Conservation (phyloP, 163 green algal species). For the Chlorella variabilis region DNA sequence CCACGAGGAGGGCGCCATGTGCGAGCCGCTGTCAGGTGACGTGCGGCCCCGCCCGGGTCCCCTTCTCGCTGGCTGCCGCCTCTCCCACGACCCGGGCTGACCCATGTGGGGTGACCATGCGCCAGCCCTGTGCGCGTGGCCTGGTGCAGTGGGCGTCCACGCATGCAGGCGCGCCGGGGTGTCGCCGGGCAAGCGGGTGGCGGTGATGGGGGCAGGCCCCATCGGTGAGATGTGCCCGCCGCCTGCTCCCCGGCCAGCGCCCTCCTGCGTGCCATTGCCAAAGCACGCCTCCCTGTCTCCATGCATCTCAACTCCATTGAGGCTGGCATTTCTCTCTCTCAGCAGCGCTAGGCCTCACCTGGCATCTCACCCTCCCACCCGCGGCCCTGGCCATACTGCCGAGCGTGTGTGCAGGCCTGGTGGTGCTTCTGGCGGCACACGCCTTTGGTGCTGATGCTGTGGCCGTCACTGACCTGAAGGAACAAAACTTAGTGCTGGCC, state of each 20-base stretch:
- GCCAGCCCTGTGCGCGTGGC: neutral
- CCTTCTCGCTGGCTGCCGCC: no score
- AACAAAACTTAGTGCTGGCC: conserved; percentile 53
- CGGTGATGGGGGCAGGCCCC: conserved; percentile 71
- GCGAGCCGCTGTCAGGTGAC: conserved; percentile 68
- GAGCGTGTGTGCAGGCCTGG: conserved; percentile 57
- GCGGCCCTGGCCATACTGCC: no score
- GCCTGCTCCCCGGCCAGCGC: neutral
- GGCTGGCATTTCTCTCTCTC: no score
- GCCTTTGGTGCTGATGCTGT: conserved; percentile 65
- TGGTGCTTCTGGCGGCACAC: conserved; percentile 63
- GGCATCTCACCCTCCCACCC: no score
- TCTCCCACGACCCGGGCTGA: no score
- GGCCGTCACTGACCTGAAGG: conserved; percentile 62
- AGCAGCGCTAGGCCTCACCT: no score
- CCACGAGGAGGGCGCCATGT: conserved; percentile 74
- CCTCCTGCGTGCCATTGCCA: no score
- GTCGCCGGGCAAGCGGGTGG: conserved; percentile 62
- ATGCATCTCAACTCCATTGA: no score
- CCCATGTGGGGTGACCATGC: no score
- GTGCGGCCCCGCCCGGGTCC: no score
- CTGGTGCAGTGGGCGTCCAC: conserved; percentile 63
- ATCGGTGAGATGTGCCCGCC: conserved; percentile 54
- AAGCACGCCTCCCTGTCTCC: no score
- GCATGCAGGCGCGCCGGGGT: conserved; percentile 65